phyloP scores from a whole-genome alignment of 2,329 filamentous ascomycete genomes.

The Talaromyces sp. region DNA sequence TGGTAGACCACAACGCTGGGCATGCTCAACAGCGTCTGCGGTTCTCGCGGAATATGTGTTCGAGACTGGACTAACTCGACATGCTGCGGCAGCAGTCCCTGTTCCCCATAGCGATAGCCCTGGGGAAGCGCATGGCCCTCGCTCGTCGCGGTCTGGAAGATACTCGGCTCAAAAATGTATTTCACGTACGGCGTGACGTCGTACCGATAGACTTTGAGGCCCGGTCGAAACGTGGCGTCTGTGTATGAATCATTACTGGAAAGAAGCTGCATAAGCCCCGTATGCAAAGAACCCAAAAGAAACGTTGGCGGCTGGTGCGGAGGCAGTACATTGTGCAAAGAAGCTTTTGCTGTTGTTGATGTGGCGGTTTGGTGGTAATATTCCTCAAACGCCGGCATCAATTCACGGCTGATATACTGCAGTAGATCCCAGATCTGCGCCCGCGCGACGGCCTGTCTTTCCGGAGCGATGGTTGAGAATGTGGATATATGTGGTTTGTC shows the following conservation, averaged over 20 bases:
- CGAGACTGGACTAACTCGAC: constrained; percentile 33
- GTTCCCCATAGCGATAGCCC: constrained; percentile 27
- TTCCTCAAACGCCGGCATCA: constrained; percentile 23
- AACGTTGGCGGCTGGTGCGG: constrained; percentile 24
- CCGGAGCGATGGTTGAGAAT: constrained; percentile 7
- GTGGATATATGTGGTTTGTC: constrained; percentile 13
- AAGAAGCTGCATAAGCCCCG: constrained; percentile 26
- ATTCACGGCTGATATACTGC: constrained; percentile 18
- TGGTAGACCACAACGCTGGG: constrained; percentile 31
- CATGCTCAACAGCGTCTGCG: constrained; percentile 25
- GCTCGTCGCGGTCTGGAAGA: constrained; percentile 9
- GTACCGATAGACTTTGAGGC: constrained; percentile 22
- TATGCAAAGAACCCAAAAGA: constrained; percentile 33
- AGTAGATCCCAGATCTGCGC: constrained; percentile 25
- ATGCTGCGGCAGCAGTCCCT: constrained; percentile 24
- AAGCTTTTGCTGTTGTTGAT: neutral
- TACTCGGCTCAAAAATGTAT: constrained; percentile 26
- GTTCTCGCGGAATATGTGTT: constrained; percentile 33
- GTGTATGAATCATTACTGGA: constrained; percentile 14
- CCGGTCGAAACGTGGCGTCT: constrained; percentile 11
- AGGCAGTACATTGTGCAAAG: constrained; percentile 14
- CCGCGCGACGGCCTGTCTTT: constrained; percentile 14
- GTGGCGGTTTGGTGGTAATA: neutral
- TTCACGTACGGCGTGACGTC: constrained; percentile 30
- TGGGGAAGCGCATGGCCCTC: constrained; percentile 17